Conservation (phyloP, 2,329 filamentous ascomycete genomes). For the Phaeosphaeriaceae sp. region DNA sequence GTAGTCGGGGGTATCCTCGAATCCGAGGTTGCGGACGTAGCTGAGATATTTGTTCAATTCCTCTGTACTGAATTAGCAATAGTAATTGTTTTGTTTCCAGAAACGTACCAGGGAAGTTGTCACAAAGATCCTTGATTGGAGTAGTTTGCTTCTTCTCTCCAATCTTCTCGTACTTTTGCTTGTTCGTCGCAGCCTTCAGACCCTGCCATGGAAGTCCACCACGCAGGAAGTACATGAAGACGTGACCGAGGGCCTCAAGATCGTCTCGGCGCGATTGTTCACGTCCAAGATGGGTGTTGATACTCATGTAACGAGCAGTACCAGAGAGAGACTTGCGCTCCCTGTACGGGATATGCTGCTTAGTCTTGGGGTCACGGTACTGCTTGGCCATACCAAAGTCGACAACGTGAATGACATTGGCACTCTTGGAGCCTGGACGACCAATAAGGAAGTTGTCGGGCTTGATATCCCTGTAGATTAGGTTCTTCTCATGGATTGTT, state of each 20-base stretch:
- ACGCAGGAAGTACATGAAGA: slow-evolving; percentile 73
- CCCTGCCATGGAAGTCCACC: slow-evolving; percentile 73
- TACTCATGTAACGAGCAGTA: slow-evolving; percentile 98
- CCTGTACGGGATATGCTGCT: slow-evolving; percentile 97
- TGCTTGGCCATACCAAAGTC: slow-evolving; percentile 99
- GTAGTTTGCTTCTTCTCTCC: slow-evolving; percentile 99
- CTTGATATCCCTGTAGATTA: slow-evolving; percentile 99
- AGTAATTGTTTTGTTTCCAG: not conserved
- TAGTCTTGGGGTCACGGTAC: slow-evolving; percentile 97
- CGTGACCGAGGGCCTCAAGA: slow-evolving; percentile 79
- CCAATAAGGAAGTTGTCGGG: slow-evolving; percentile 99
- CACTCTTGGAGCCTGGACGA: slow-evolving; percentile 87
- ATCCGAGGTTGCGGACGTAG: slow-evolving; percentile 96
- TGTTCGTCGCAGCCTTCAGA: slow-evolving; percentile 72
- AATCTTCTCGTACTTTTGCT: slow-evolving; percentile 99
- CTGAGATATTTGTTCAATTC: slow-evolving; percentile 98
- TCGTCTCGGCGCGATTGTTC: slow-evolving; percentile 97
- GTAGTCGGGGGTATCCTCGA: slow-evolving; percentile 98
- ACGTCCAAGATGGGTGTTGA: slow-evolving; percentile 96
- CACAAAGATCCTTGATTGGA: slow-evolving; percentile 93
- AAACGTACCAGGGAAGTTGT: slow-evolving; percentile 78
- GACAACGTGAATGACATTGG: slow-evolving; percentile 97
- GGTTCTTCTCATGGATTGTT: slow-evolving; percentile 97
- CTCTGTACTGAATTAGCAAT: slow-evolving; percentile 59
- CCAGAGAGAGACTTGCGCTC: slow-evolving; percentile 96